Conservation (phyloP, 208 protist species). For the Leishmania lainsoni region DNA sequence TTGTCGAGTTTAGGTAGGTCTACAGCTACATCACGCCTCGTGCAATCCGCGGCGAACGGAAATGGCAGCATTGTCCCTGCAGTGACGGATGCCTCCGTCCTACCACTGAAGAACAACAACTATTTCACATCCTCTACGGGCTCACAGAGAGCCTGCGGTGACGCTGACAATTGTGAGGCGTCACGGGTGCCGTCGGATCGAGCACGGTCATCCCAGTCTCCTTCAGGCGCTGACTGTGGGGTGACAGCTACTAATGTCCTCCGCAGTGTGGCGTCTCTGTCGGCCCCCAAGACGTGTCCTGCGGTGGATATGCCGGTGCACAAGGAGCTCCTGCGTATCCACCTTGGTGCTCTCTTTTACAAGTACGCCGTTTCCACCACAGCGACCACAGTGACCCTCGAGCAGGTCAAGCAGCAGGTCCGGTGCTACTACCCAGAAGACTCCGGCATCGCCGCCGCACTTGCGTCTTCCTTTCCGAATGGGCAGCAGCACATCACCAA, state of each 20-base stretch:
- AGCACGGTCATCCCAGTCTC: not conserved
- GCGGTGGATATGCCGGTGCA: constrained; percentile 9
- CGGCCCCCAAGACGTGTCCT: not conserved
- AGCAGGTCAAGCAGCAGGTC: constrained; percentile 56
- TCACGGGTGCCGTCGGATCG: not conserved
- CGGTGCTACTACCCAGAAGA: constrained; percentile 64
- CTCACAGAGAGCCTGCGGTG: not conserved
- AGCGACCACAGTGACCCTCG: constrained; percentile 32
- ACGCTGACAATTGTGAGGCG: too few relatives aligned
- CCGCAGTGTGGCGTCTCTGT: not conserved
- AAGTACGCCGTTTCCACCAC: constrained; percentile 68
- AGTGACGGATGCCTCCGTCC: not conserved
- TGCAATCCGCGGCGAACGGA: not conserved
- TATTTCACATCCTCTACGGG: not conserved
- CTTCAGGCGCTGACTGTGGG: not conserved
- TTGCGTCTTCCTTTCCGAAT: constrained; percentile 14
- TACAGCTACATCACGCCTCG: not conserved
- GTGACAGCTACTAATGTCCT: not conserved
- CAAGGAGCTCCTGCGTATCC: constrained; percentile 54
- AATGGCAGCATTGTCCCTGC: not conserved
- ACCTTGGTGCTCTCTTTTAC: constrained; percentile 79
- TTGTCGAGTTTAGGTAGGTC: not conserved
- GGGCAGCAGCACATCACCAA: constrained; percentile 42
- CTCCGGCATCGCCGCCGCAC: constrained; percentile 51
- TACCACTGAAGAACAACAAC: not conserved